These are phyloP conservation scores for Coniella vitis DNA, from an alignment of 2,329 filamentous ascomycete genomes.

Conservation along the genomic window DNA sequence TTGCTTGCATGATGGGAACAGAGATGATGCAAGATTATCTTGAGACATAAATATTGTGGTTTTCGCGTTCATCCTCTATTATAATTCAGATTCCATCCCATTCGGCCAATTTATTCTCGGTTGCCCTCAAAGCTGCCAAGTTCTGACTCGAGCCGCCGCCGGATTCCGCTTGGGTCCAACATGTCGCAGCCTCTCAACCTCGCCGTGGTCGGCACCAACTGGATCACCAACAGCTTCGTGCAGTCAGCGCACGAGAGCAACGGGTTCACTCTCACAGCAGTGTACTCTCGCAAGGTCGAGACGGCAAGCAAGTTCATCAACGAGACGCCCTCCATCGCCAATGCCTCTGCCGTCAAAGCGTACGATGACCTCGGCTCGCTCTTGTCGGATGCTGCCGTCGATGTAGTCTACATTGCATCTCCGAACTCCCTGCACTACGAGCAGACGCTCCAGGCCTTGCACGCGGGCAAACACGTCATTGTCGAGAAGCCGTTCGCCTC, in stretches of 20 bases:
- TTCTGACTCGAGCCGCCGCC: too few relatives aligned
- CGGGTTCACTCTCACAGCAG: slow-evolving; percentile 9
- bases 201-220: slow-evolving; percentile 15
- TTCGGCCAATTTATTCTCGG: too few relatives aligned
- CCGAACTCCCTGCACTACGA: slow-evolving; percentile 42
- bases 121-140: too few relatives aligned
- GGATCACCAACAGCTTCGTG: slow-evolving; percentile 15
- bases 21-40: too few relatives aligned
- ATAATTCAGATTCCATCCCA: too few relatives aligned
- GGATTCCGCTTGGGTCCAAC: too few relatives aligned
- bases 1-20: too few relatives aligned
- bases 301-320: slow-evolving; percentile 8
- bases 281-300: slow-evolving; percentile 13
- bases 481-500: slow-evolving; percentile 48
- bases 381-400: slow-evolving; percentile 21
- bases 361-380: slow-evolving; percentile 15
- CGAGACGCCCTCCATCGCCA: slow-evolving; percentile 10
- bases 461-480: slow-evolving; percentile 46
- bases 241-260: slow-evolving; percentile 15
- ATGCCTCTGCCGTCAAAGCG: slow-evolving; percentile 7
- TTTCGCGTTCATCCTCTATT: too few relatives aligned
- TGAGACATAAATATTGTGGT: too few relatives aligned
- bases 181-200: slow-evolving; percentile 12
- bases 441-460: slow-evolving; percentile 38
- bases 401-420: slow-evolving; percentile 34